Evolutionary conservation across 2,329 filamentous ascomycete species (phyloP).

Genomic region (Phaeomoniella chlamydospora): DNA sequence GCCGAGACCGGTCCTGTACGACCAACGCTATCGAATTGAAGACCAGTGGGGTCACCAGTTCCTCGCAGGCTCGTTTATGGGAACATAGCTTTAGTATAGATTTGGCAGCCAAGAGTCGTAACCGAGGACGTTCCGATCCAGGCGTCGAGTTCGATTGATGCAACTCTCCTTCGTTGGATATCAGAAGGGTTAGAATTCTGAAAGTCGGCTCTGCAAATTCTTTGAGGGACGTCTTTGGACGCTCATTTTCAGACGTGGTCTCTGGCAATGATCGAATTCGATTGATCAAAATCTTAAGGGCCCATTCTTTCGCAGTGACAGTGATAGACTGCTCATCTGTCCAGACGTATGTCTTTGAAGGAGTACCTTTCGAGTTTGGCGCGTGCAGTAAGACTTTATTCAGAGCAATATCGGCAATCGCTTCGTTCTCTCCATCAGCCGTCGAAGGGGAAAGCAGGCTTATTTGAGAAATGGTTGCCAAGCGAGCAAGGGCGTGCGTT

Average conservation of each 20-base stretch:
- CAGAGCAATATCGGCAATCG: slow-evolving; percentile 65
- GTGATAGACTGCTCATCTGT: slow-evolving; percentile 64
- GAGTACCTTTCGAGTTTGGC: slow-evolving; percentile 41
- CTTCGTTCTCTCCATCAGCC: slow-evolving; percentile 56
- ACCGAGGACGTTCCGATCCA: slow-evolving; percentile 59
- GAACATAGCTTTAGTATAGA: slow-evolving; percentile 73
- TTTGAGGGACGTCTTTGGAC: slow-evolving; percentile 26
- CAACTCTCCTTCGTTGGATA: slow-evolving; percentile 65
- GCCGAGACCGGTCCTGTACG: slow-evolving; percentile 59
- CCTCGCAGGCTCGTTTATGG: slow-evolving; percentile 56
- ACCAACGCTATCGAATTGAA: slow-evolving; percentile 75
- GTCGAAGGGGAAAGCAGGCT: slow-evolving; percentile 51
- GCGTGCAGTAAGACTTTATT: slow-evolving; percentile 60
- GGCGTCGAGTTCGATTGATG: slow-evolving; percentile 64
- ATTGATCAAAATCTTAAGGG: slow-evolving; percentile 76
- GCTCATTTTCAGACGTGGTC: slow-evolving; percentile 23
- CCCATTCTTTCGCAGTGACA: slow-evolving; percentile 67
- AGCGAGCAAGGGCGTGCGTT: slow-evolving; percentile 53
- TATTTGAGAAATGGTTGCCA: slow-evolving; percentile 46
- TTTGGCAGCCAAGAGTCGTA: slow-evolving; percentile 69
- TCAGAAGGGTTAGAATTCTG: slow-evolving; percentile 61
- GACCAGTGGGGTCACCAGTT: slow-evolving; percentile 52
- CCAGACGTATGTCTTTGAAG: slow-evolving; percentile 47
- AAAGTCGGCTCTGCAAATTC: slow-evolving; percentile 53
- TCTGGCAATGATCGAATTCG: slow-evolving; percentile 54